Percentiles rank a stretch among this genome's conserved stretches.
Conservation (phyloP, 441 rosid genomes). For the Gossypium schwendimanii region DNA sequence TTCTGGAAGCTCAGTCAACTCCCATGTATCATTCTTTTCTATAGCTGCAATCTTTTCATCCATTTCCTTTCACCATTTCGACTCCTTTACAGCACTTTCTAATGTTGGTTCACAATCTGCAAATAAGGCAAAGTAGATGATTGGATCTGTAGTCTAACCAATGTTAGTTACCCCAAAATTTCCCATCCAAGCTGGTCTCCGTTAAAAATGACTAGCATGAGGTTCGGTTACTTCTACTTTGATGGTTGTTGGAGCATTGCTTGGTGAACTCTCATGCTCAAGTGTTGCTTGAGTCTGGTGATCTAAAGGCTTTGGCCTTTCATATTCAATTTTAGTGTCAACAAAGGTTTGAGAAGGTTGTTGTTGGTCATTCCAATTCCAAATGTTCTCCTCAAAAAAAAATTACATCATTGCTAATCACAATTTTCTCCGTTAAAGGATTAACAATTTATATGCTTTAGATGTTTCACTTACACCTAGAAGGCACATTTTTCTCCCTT, state of each 20-base stretch:
- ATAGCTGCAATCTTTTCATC: too few relatives aligned
- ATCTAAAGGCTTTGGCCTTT: not conserved
- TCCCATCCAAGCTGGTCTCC: not conserved
- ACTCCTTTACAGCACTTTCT: not conserved
- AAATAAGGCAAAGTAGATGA: not conserved
- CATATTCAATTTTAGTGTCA: not conserved
- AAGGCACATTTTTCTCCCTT: not conserved
- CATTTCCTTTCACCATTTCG: not conserved
- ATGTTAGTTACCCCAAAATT: not conserved
- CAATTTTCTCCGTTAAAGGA: not conserved
- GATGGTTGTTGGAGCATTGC: not conserved
- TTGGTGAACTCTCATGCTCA: not conserved
- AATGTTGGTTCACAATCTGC: not conserved
- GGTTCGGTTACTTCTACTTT: not conserved
- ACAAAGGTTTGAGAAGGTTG: not conserved
- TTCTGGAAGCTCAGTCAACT: not conserved
- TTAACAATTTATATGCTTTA: not conserved
- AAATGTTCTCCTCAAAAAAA: not conserved
- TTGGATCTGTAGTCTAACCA: not conserved
- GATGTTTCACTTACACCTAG: not conserved
- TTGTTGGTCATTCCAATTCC: not conserved
- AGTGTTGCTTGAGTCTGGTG: not conserved
- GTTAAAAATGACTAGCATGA: too few relatives aligned
- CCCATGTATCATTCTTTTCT: too few relatives aligned
- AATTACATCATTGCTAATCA: not conserved